A percentile compares a stretch with the other conserved stretches of the same genome.
Evolutionary conservation across 495 filamentous ascomycete genomes (phyloP).

Genomic region (Podospora fimiseda): DNA sequence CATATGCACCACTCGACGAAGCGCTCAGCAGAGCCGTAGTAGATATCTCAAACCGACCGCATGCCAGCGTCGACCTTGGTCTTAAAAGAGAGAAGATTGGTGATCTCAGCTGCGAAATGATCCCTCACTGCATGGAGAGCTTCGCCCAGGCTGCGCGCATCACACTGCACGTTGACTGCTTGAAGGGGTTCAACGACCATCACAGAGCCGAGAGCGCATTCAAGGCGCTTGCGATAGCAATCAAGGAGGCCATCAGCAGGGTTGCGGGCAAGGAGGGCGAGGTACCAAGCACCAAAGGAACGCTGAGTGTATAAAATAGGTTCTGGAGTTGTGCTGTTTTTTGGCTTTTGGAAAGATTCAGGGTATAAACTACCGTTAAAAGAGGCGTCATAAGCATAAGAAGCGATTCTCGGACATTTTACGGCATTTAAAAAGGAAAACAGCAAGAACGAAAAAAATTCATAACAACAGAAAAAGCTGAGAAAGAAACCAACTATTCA

Average conservation of each 20-base stretch:
- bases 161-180: constrained; percentile 86
- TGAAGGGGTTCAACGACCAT: constrained; percentile 89
- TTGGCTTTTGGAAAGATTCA: no score
- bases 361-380: no score
- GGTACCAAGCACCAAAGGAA: constrained; percentile 91
- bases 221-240: constrained; percentile 87
- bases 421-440: no score
- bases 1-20: constrained; percentile 90
- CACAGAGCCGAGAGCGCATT: constrained; percentile 95
- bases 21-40: constrained; percentile 90
- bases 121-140: constrained; percentile 88
- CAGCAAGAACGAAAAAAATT: no score
- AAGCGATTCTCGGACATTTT: no score
- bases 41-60: constrained; percentile 88
- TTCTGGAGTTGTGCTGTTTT: no score
- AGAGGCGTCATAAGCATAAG: no score
- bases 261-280: constrained; percentile 78
- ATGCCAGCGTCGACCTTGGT: constrained; percentile 70
- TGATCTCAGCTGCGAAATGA: constrained; percentile 89
- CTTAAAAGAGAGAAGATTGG: constrained; percentile 88
- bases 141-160: constrained; percentile 88
- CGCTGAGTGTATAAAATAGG: constrained; percentile 50
- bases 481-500: no score
- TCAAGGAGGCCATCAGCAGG: constrained; percentile 64
- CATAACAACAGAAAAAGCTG: no score